These are phyloP conservation scores for Cercospora zeina DNA, from an alignment of 2,329 filamentous ascomycete genomes.

Conservation along the genomic window DNA sequence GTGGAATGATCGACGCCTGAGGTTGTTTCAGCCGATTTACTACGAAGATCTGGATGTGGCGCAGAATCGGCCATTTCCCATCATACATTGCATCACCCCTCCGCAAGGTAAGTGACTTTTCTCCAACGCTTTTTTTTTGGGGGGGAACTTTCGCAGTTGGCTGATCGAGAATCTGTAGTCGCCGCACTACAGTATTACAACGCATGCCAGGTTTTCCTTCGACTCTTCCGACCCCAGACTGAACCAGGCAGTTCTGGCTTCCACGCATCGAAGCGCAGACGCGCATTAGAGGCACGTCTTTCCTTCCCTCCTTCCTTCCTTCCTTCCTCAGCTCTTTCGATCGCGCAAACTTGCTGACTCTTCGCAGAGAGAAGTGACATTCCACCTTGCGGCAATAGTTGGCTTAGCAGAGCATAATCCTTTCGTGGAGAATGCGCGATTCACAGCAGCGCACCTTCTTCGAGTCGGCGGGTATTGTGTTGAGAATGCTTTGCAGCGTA, in stretches of 20 bases:
- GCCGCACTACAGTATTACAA: conserved; percentile 43
- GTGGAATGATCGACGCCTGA: conserved; percentile 29
- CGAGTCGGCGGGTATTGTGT: conserved; percentile 31
- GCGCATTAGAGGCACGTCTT: conserved; percentile 23
- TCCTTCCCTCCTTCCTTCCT: background rate
- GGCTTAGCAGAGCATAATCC: conserved; percentile 31
- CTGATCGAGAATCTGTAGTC: conserved; percentile 25
- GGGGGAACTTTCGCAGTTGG: background rate
- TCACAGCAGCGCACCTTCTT: conserved; percentile 32
- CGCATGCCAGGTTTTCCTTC: conserved; percentile 38
- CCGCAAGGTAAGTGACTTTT: conserved; percentile 32
- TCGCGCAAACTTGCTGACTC: background rate
- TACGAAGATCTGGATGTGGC: conserved; percentile 25
- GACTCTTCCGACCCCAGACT: conserved; percentile 23
- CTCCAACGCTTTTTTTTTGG: background rate
- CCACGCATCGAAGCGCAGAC: conserved; percentile 24
- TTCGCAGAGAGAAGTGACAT: conserved; percentile 25
- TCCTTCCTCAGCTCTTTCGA: background rate
- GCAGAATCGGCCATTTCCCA: conserved; percentile 34
- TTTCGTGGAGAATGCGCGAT: conserved; percentile 32
- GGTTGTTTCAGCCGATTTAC: conserved; percentile 36
- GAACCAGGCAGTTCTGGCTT: conserved; percentile 26
- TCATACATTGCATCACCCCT: conserved; percentile 40
- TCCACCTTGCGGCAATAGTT: conserved; percentile 26
- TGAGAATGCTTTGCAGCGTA: conserved; percentile 25